Evolutionary conservation across 2,329 filamentous ascomycete species (phyloP), one percentile per base, ranked within the genome.

Genomic region (Talaromyces islandicus): DNA sequence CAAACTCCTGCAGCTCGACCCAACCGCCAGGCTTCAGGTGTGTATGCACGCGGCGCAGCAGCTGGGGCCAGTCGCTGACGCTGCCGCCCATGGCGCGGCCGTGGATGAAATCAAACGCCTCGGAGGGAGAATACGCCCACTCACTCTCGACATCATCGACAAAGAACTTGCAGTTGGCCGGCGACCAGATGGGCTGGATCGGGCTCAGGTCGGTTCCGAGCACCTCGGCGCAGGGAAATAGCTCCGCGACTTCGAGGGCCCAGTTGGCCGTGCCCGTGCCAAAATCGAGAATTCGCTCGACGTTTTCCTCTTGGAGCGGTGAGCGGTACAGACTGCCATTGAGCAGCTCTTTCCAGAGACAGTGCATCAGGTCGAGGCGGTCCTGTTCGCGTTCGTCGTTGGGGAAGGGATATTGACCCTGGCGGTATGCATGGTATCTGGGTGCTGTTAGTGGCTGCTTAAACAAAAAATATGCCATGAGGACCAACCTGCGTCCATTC

Each of bases 121-220:
- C 60, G 21, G 74, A 64, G 73, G 75, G 63, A 74, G 57, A 57
- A 54, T 68, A 70, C 2, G 64, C 62, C 68, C 68, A 70, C 7
- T 67, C 64, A 41, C 65, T 60, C 51, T 70, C 68, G 48, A 63
- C 64, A 53, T 69, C 68, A 29, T 69, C 68, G 25, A 70, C 79
- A 10, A 76, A 73, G 62, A 80, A 81, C 5, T 67, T 64, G 0
- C 79, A 67, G 50, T 81, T 81, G 2, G 74, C 68, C 1, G 78
- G 77, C 3, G 80, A 75, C 60, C 54, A 63, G 52, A 30, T 30
- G 5, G 61, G 60, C 52, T 55, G 67, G 66, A 58, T 68, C 43
- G 27, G 62, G 29, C 30, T 67, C 27, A 59, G 65, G 59, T 54
- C 66, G 35, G 56, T 64, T 7, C 59, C 62, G 21, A 62, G 60